These are phyloP conservation scores for Penicillium aurantiogriseum DNA, from an alignment of 2,329 filamentous ascomycete species.

Conservation along the genomic window DNA sequence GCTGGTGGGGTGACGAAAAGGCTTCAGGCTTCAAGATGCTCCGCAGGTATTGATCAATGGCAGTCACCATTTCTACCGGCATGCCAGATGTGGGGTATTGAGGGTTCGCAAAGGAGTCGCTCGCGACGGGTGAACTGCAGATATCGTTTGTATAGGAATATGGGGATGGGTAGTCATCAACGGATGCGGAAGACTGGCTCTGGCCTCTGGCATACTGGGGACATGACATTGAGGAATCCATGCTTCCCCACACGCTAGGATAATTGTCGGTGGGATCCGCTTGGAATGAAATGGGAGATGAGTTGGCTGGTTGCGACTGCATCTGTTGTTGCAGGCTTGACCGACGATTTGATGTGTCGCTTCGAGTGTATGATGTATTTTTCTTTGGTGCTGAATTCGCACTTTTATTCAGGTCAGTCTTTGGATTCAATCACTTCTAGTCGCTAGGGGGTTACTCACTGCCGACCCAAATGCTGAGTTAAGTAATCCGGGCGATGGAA, in stretches of 20 bases:
- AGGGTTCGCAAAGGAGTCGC: background rate
- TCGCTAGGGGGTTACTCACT: constrained; percentile 36
- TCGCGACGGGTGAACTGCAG: constrained; percentile 4
- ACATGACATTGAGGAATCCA: constrained; percentile 3
- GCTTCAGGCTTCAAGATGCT: constrained; percentile 7
- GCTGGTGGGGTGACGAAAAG: background rate
- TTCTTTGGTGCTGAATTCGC: background rate
- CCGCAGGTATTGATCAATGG: constrained; percentile 13
- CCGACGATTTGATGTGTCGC: background rate
- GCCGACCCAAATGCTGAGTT: constrained; percentile 49
- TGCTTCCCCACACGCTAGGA: background rate
- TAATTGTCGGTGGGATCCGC: background rate
- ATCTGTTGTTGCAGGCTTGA: background rate
- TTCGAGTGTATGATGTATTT: background rate
- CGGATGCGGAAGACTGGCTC: constrained; percentile 2
- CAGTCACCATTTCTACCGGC: constrained; percentile 1
- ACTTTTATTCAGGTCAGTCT: background rate
- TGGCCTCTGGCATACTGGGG: background rate
- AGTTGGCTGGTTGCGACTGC: background rate
- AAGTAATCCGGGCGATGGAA: constrained; percentile 50
- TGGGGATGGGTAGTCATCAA: constrained; percentile 1
- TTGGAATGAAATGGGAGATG: background rate
- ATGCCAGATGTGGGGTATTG: constrained; percentile 3
- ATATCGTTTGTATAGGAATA: constrained; percentile 7
- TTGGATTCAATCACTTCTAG: background rate